Evolutionary conservation across 495 filamentous ascomycete genomes (phyloP).

Genomic region (Penicillium odoratum): DNA sequence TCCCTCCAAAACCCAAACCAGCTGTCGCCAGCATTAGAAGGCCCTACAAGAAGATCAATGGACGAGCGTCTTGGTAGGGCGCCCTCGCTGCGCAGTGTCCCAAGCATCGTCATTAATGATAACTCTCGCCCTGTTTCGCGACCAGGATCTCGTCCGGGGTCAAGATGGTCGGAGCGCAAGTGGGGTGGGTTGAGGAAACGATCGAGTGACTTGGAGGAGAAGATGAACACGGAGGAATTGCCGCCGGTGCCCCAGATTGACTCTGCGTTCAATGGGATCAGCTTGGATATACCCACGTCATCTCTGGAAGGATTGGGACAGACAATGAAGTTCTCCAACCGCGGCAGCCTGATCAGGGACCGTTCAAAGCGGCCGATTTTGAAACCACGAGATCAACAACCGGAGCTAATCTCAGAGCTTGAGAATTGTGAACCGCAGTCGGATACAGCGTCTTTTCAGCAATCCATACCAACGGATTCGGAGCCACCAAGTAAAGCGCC

Average conservation of each 20-base stretch:
- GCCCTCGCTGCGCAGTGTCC: slow-evolving; percentile 40
- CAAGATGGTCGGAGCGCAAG: slow-evolving; percentile 49
- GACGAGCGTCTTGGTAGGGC: slow-evolving; percentile 17
- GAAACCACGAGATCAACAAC: slow-evolving; percentile 18
- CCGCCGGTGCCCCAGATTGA: slow-evolving; percentile 40
- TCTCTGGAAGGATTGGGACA: slow-evolving; percentile 53
- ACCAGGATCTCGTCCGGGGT: slow-evolving; percentile 34
- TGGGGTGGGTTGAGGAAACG: slow-evolving; percentile 41
- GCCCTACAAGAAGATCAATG: slow-evolving; percentile 18
- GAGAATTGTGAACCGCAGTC: not conserved
- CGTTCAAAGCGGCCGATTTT: slow-evolving; percentile 25
- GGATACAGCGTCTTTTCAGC: slow-evolving; percentile 7
- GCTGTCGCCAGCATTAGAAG: slow-evolving; percentile 17
- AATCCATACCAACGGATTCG: slow-evolving; percentile 4
- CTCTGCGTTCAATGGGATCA: slow-evolving; percentile 52
- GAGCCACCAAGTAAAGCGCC: slow-evolving; percentile 4
- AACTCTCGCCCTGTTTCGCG: slow-evolving; percentile 39
- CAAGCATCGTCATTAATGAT: slow-evolving; percentile 46
- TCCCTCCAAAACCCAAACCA: slow-evolving; percentile 12
- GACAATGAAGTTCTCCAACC: slow-evolving; percentile 58
- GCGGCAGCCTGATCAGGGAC: slow-evolving; percentile 48
- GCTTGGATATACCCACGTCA: slow-evolving; percentile 56
- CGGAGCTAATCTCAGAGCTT: slow-evolving; percentile 4
- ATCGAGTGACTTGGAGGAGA: slow-evolving; percentile 38
- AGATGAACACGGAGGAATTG: slow-evolving; percentile 28